Evolutionary conservation across 768 basidiomycete species (phyloP), one percentile per base, ranked within the genome.

Genomic region (Daedalea quercina): DNA sequence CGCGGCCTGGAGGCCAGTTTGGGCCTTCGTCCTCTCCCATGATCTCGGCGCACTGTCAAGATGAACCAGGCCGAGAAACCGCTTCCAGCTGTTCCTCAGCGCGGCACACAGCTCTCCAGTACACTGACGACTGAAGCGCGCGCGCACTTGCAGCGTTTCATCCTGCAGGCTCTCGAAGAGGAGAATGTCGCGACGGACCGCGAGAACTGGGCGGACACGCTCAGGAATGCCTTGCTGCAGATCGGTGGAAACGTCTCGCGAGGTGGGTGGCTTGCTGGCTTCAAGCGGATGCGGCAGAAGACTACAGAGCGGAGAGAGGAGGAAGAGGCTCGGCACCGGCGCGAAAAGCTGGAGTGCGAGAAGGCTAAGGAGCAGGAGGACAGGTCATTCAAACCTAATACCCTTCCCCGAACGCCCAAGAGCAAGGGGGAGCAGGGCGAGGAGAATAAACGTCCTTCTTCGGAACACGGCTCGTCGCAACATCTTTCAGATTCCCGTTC

Each of bases 201-300:
- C 25, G 74, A 77, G 19, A 64, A 60, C 1, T 83, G 81, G 80
- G 68, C 68, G 1, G 60, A 57, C 40, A 70, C 67, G 3, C 57
- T 84, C 9, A 76, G 81, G 60, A 69, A 69, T 22, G 78, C 68
- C 1, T 60, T 84, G 33, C 76, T 76, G 54, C 73, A 72, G 40
- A 62, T 85, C 0, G 71, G 76, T 1, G 61, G 60, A 9, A 66
- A 67, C 54, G 58, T 82, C 8, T 58, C 51, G 23, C 55, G 67
- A 1, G 76, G 73, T 1, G 70, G 71, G 9, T 83, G 81, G 80
- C 63, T 81, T 24, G 68, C 66, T 13, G 75, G 73, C 9, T 60
- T 79, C 44, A 74, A 66, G 62, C 66, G 69, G 60, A 64, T 63
- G 47, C 67, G 65, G 66, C 64, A 56, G 58, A 59, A 56, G 52